A percentile compares a stretch with the other conserved stretches of the same genome.
Evolutionary conservation across 1,139 yeast genomes (phyloP).

Genomic region (Magnusiomyces suaveolens): DNA sequence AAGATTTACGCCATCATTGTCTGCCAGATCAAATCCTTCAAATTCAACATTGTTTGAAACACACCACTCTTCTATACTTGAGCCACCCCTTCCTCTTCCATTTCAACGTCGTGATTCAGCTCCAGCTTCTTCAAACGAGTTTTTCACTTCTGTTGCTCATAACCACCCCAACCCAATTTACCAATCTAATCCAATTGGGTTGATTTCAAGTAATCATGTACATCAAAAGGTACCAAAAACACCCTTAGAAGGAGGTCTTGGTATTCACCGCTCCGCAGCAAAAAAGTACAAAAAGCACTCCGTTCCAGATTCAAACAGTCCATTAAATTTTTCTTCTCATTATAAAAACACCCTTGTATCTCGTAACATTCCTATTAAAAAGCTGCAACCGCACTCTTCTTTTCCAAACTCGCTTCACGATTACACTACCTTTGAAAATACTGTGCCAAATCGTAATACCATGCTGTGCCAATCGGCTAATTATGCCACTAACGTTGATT

Average conservation of each 20-base stretch:
- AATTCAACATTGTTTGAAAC: no score
- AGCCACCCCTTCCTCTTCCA: neutral
- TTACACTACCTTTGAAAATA: neutral
- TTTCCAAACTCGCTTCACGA: neutral
- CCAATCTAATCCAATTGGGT: no score
- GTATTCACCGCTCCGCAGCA: neutral
- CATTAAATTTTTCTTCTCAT: neutral
- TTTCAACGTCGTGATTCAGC: neutral
- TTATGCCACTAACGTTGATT: neutral
- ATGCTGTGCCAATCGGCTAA: neutral
- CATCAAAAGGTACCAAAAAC: neutral
- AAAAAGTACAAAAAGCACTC: neutral
- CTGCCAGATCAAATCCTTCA: no score
- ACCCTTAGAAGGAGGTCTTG: neutral
- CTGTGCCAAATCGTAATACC: neutral
- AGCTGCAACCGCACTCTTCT: constrained; percentile 1
- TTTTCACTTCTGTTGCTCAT: neutral
- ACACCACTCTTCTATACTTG: no score
- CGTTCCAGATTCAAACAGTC: neutral
- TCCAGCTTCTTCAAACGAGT: neutral
- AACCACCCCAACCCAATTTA: neutral
- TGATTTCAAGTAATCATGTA: neutral
- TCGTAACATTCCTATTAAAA: neutral
- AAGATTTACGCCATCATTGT: no score
- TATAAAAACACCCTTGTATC: neutral